These are phyloP conservation scores for Fonsecaea multimorphosa DNA, from an alignment of 2,329 filamentous ascomycete genomes.

Conservation along the genomic window DNA sequence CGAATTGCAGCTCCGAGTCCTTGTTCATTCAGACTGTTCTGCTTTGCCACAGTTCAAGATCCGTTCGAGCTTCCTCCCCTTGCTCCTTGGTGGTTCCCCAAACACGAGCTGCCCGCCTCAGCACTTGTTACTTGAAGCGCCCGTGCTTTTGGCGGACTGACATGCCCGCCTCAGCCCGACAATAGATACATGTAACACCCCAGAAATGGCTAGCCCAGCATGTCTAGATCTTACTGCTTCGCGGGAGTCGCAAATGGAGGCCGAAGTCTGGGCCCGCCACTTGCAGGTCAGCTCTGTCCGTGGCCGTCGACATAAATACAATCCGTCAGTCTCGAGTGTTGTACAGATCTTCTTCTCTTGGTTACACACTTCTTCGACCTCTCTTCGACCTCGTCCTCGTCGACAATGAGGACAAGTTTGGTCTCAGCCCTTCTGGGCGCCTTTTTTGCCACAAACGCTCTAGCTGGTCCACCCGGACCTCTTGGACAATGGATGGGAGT, in stretches of 20 bases:
- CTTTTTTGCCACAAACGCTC: slow-evolving; percentile 10
- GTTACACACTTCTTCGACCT: slow-evolving; percentile 9
- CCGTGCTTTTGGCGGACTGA: slow-evolving; percentile 4
- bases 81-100: background rate
- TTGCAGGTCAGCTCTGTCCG: slow-evolving; percentile 17
- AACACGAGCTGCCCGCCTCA: slow-evolving; percentile 8
- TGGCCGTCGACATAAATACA: slow-evolving; percentile 16
- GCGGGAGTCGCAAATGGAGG: slow-evolving; percentile 11
- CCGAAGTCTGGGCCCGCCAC: slow-evolving; percentile 4
- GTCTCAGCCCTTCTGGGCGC: slow-evolving; percentile 24
- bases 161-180: background rate
- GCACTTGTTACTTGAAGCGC: background rate
- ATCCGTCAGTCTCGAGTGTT: slow-evolving; percentile 9
- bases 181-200: background rate
- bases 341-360: slow-evolving; percentile 13
- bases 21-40: background rate
- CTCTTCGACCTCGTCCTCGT: slow-evolving; percentile 3
- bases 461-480: slow-evolving; percentile 17
- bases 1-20: background rate
- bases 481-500: slow-evolving; percentile 33
- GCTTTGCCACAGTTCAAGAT: background rate
- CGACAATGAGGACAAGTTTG: slow-evolving; percentile 22
- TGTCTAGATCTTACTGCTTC: slow-evolving; percentile 18
- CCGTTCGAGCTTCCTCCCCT: background rate
- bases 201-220: slow-evolving; percentile 3